phyloP scores from a whole-genome alignment of 495 filamentous ascomycete genomes.

The Hyaloscypha variabilis region DNA sequence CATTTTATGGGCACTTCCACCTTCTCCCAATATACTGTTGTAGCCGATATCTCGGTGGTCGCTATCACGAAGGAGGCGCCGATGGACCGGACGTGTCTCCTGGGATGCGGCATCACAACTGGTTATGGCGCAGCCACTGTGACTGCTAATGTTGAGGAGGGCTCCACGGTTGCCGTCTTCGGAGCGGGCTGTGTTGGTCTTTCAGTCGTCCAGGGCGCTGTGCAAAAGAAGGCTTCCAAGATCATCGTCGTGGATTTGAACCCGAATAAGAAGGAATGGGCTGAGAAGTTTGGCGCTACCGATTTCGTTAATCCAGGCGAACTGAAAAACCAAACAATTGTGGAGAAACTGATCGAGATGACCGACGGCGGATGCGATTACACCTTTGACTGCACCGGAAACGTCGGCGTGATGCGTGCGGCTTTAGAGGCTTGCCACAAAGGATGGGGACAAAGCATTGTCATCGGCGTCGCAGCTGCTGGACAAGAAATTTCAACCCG shows the following conservation, averaged over 20 bases:
- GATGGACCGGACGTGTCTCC: constrained; percentile 92
- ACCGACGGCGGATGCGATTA: constrained; percentile 99
- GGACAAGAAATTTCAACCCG: constrained; percentile 96
- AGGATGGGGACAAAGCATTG: constrained; percentile 97
- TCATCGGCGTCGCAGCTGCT: constrained; percentile 96
- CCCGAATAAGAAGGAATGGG: constrained; percentile 88
- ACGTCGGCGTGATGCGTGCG: constrained; percentile 93
- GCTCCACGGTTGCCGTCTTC: constrained; percentile 90
- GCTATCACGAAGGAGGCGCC: constrained; percentile 88
- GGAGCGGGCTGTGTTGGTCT: constrained; percentile 95
- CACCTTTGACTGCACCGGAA: constrained; percentile 98
- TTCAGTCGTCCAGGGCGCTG: constrained; percentile 91
- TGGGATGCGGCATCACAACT: constrained; percentile 98
- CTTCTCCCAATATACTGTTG: constrained; percentile 98
- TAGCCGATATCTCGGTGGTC: constrained; percentile 97
- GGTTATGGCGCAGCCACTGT: constrained; percentile 95
- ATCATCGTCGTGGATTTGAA: constrained; percentile 98
- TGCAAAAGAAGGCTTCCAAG: constrained; percentile 80
- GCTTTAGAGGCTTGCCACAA: constrained; percentile 98
- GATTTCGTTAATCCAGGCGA: constrained; percentile 94
- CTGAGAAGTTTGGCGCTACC: constrained; percentile 91
- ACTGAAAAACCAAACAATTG: constrained; percentile 73
- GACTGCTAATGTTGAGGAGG: constrained; percentile 88
- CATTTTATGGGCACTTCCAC: constrained; percentile 99
- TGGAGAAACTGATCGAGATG: constrained; percentile 93